phyloP scores from a whole-genome alignment of 2,329 filamentous ascomycete genomes.

The Nectriaceae sp. region DNA sequence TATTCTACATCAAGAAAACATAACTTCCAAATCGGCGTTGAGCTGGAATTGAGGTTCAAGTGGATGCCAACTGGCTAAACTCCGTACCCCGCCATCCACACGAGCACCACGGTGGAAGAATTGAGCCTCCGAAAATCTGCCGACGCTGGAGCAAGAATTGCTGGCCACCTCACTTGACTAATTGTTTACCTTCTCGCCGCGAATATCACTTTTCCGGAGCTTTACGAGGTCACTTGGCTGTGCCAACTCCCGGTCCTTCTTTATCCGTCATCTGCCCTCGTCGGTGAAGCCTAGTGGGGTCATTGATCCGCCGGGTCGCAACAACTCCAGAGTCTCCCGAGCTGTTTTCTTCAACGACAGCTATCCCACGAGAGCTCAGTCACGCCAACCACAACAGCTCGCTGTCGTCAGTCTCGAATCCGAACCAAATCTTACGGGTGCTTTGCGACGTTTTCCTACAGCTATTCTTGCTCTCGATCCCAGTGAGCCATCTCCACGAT shows the following conservation, averaged over 20 bases:
- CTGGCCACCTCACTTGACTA: slow-evolving; percentile 21
- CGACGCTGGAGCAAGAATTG: slow-evolving; percentile 28
- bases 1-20: too few relatives aligned
- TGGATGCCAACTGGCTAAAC: too few relatives aligned
- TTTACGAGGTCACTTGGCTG: slow-evolving; percentile 15
- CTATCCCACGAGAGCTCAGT: slow-evolving; percentile 14
- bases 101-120: slow-evolving; percentile 18
- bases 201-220: background rate
- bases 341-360: slow-evolving; percentile 10
- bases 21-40: too few relatives aligned
- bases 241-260: slow-evolving; percentile 23
- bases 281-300: slow-evolving; percentile 11
- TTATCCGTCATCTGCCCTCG: slow-evolving; percentile 9
- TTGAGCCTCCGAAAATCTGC: slow-evolving; percentile 31
- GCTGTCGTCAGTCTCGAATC: background rate
- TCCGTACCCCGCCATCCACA: slow-evolving; percentile 20
- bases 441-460: background rate
- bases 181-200: background rate
- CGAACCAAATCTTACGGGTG: background rate
- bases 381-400: background rate
- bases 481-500: slow-evolving; percentile 43
- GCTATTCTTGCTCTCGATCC: background rate
- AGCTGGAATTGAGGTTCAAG: too few relatives aligned
- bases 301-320: background rate
- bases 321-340: background rate